Percentiles rank a stretch among this genome's conserved stretches.
These are phyloP conservation scores for Trichoderma aggressivum DNA, from an alignment of 2,329 filamentous ascomycete genomes.

Conservation along the genomic window DNA sequence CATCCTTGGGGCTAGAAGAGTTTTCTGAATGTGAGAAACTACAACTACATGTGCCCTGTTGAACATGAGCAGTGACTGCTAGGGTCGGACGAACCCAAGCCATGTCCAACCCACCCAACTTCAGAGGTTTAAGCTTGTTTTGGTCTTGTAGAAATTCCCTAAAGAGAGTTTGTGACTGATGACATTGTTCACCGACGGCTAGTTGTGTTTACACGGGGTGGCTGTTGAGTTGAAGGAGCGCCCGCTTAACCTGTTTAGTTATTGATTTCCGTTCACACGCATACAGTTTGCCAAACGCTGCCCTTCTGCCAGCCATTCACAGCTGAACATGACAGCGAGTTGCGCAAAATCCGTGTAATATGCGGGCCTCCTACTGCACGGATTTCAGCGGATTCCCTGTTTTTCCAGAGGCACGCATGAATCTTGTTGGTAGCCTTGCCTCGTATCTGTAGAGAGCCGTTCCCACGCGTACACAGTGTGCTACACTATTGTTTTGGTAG, in stretches of 20 bases:
- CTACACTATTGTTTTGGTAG: not conserved
- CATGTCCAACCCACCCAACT: not conserved
- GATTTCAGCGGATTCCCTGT: not conserved
- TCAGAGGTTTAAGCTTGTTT: not conserved
- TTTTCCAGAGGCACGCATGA: not conserved
- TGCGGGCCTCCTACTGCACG: not conserved
- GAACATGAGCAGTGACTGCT: not conserved
- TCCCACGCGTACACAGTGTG: not conserved
- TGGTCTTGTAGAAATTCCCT: not conserved
- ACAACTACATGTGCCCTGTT: not conserved
- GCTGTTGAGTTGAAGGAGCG: not conserved
- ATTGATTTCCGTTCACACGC: not conserved
- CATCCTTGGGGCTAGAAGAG: not conserved
- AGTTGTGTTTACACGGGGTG: not conserved
- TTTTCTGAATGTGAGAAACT: not conserved
- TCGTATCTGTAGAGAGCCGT: not conserved
- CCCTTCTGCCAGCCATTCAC: not conserved
- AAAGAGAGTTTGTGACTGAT: not conserved
- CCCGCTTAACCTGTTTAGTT: conserved; percentile 3
- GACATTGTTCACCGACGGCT: not conserved
- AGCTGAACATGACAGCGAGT: not conserved
- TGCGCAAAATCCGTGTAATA: not conserved
- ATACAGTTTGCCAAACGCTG: not conserved
- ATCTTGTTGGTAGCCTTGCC: not conserved
- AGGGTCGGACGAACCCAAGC: not conserved